Conservation (phyloP, 352 stramenopile genomes). For the Phytophthora rubi region DNA sequence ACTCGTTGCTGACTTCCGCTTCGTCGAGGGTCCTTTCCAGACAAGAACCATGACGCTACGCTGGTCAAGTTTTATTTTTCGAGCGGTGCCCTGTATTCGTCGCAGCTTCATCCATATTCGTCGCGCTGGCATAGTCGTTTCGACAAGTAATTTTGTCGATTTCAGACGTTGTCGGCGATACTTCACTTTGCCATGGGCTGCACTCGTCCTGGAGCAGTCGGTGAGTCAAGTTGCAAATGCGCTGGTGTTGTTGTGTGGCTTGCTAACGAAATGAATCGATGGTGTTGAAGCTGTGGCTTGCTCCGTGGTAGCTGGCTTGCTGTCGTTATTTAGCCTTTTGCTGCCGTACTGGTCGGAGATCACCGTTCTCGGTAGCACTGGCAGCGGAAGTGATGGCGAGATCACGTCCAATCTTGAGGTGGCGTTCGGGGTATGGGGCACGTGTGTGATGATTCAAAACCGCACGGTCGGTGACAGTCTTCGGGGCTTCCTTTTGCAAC, state of each 20-base stretch:
- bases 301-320: conserved; percentile 37
- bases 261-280: not conserved
- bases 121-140: conserved; percentile 23
- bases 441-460: conserved; percentile 56
- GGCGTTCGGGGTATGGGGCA: conserved; percentile 59
- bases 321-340: conserved; percentile 48
- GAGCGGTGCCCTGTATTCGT: conserved; percentile 6
- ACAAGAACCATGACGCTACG: conserved; percentile 15
- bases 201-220: conserved; percentile 49
- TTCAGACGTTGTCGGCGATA: not conserved
- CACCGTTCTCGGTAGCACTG: conserved; percentile 18
- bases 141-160: conserved; percentile 24
- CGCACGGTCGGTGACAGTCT: conserved; percentile 23
- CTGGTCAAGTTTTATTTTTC: conserved; percentile 9
- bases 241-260: not conserved
- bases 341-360: conserved; percentile 67
- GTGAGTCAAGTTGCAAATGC: conserved; percentile 25
- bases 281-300: conserved; percentile 41
- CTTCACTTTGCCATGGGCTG: conserved; percentile 35
- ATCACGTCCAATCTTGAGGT: conserved; percentile 47
- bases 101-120: conserved; percentile 10
- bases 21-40: conserved; percentile 25
- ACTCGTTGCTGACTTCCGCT: conserved; percentile 21
- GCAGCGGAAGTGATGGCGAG: conserved; percentile 7
- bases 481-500: conserved; percentile 26